These are phyloP conservation scores for Trichoderma lentiforme DNA, from an alignment of 2,329 filamentous ascomycete genomes.

Conservation along the genomic window DNA sequence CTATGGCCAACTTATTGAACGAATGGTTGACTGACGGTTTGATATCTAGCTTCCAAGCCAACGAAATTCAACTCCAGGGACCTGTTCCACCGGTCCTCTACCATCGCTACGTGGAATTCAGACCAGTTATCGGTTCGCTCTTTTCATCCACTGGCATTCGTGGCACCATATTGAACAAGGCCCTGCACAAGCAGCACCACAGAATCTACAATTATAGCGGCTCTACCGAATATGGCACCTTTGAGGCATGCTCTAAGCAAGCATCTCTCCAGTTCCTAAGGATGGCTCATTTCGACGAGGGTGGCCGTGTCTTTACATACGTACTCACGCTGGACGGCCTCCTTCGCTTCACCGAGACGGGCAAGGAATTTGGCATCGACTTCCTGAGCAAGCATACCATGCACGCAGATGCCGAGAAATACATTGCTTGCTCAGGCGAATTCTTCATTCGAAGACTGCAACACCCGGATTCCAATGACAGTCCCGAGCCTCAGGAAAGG, in stretches of 20 bases:
- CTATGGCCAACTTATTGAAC: neutral
- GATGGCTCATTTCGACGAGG: constrained; percentile 81
- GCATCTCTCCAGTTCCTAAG: constrained; percentile 79
- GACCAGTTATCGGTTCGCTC: constrained; percentile 84
- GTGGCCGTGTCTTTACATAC: constrained; percentile 86
- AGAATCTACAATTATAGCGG: constrained; percentile 87
- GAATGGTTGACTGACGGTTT: neutral
- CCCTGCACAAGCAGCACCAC: constrained; percentile 83
- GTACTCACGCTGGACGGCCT: constrained; percentile 83
- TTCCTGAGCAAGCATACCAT: constrained; percentile 93
- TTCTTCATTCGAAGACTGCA: constrained; percentile 78
- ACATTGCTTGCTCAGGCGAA: constrained; percentile 88
- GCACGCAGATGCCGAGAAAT: constrained; percentile 89
- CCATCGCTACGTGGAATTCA: constrained; percentile 91
- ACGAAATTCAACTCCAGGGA: constrained; percentile 81
- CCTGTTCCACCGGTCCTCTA: constrained; percentile 79
- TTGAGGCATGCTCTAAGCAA: constrained; percentile 63
- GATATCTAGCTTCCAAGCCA: constrained; percentile 74
- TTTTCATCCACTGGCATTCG: constrained; percentile 75
- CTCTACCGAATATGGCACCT: constrained; percentile 68
- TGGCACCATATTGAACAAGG: constrained; percentile 76
- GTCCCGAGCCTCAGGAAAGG: constrained; percentile 41
- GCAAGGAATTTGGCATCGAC: constrained; percentile 92
- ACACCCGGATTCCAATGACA: constrained; percentile 43
- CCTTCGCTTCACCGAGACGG: constrained; percentile 90